Percentiles rank a stretch among this genome's conserved stretches.
phyloP scores from a whole-genome alignment of 768 basidiomycete genomes.

The Ramaria rubella region DNA sequence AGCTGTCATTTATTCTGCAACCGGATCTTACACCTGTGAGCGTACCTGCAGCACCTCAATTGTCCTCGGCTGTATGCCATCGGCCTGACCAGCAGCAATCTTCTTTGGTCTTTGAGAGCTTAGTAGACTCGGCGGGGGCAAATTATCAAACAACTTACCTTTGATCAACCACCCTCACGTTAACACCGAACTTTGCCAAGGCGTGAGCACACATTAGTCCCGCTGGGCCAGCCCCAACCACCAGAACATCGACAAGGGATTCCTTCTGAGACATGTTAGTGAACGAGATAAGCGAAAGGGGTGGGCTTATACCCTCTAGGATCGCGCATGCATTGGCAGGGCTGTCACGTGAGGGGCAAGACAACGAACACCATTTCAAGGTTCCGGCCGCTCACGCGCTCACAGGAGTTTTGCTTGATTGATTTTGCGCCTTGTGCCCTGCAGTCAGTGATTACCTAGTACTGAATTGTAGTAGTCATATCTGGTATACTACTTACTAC shows the following conservation, averaged over 20 bases:
- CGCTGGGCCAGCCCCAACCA: constrained; percentile 66
- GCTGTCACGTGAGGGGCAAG: background rate
- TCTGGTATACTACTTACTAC: background rate
- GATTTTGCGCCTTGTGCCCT: no score
- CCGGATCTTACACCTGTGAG: background rate
- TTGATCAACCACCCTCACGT: constrained; percentile 55
- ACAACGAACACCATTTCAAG: background rate
- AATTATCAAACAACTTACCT: constrained; percentile 26
- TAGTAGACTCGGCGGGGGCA: background rate
- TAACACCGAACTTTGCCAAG: constrained; percentile 48
- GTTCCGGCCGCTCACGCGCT: background rate
- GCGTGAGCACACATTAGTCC: constrained; percentile 68
- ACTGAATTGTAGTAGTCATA: background rate
- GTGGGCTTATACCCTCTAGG: background rate
- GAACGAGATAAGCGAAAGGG: background rate
- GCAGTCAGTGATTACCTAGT: no score
- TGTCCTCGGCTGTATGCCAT: constrained; percentile 50
- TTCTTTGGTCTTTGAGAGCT: constrained; percentile 34
- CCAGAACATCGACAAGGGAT: constrained; percentile 55
- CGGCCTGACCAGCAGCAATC: constrained; percentile 46
- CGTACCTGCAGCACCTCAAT: constrained; percentile 47
- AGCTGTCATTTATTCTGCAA: background rate
- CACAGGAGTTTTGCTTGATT: background rate
- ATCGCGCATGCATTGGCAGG: background rate
- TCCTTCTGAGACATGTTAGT: constrained; percentile 18